Percentiles rank a stretch among this genome's conserved stretches.
Evolutionary conservation across 1,284 basidiomycete genomes (phyloP).

Genomic region (Pseudozyma tsukubaensis): DNA sequence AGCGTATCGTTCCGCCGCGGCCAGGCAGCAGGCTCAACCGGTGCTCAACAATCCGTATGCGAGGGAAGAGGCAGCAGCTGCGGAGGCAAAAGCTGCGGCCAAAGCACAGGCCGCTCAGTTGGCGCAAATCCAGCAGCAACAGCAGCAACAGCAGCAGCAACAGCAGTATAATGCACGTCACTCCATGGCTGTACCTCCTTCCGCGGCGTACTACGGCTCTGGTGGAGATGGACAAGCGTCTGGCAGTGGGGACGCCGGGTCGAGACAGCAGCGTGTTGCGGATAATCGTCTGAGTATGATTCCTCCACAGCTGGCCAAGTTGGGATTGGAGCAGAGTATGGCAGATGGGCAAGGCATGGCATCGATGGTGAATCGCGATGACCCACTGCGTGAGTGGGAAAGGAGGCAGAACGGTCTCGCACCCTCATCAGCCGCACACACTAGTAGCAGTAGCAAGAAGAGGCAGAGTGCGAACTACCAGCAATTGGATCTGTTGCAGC

Average conservation of each 20-base stretch:
- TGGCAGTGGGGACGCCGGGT: constrained; percentile 7
- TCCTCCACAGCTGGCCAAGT: constrained; percentile 80
- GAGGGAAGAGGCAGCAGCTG: constrained; percentile 27
- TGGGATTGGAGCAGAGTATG: constrained; percentile 62
- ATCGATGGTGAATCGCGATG: constrained; percentile 64
- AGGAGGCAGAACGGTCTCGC: constrained; percentile 73
- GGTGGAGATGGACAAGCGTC: constrained; percentile 7
- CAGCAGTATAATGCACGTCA: constrained; percentile 45
- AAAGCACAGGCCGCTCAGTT: constrained; percentile 54
- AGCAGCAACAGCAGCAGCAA: constrained; percentile 49
- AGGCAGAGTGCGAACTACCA: constrained; percentile 43
- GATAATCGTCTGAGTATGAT: constrained; percentile 78
- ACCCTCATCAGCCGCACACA: constrained; percentile 34
- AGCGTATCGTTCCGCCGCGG: constrained; percentile 78
- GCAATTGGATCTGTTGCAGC: constrained; percentile 51
- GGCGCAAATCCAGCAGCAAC: constrained; percentile 49
- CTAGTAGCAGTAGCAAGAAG: constrained; percentile 40
- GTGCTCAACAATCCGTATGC: constrained; percentile 63
- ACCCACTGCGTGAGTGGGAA: constrained; percentile 65
- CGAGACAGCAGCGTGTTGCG: constrained; percentile 7
- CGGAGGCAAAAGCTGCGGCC: constrained; percentile 36
- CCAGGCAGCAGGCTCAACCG: constrained; percentile 68
- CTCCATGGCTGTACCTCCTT: constrained; percentile 35
- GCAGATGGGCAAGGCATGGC: constrained; percentile 50
- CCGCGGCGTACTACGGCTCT: constrained; percentile 27